Conservation (phyloP, 2,329 filamentous ascomycete species). For the Orbilia javanica region DNA sequence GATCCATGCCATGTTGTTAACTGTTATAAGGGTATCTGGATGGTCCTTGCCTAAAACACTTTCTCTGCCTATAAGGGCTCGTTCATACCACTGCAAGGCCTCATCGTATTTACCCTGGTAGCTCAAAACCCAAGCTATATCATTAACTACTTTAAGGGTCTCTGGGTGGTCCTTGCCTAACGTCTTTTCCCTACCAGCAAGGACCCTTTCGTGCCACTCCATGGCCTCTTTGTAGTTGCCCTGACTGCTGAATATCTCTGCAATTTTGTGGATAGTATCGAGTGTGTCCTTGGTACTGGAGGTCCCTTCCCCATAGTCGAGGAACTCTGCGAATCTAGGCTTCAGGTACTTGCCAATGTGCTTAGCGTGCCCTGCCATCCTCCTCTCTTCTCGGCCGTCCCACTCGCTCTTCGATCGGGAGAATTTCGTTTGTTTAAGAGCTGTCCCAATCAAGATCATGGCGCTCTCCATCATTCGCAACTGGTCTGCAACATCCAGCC, state of each 20-base stretch:
- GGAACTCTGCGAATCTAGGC: neutral
- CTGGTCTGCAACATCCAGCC: neutral
- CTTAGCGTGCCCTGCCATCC: neutral
- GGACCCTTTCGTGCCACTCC: constrained; percentile 38
- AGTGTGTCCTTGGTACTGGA: constrained; percentile 20
- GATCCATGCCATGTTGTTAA: no score
- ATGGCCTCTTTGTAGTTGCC: constrained; percentile 32
- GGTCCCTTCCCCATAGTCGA: neutral
- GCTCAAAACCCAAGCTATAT: constrained; percentile 43
- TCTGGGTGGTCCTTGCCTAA: constrained; percentile 14
- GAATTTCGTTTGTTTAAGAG: no score
- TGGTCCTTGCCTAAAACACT: neutral
- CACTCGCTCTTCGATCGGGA: neutral
- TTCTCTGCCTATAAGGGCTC: no score
- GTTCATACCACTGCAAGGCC: no score
- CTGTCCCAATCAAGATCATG: neutral
- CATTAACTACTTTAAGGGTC: constrained; percentile 46
- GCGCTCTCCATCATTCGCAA: neutral
- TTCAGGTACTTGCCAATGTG: neutral
- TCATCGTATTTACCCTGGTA: no score
- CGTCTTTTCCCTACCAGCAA: constrained; percentile 27
- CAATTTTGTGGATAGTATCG: neutral
- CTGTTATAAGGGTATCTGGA: no score
- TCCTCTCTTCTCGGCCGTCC: neutral
- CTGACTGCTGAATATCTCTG: neutral